Evolutionary conservation across 208 protist genomes (phyloP), one percentile per base, ranked within the genome.

Genomic region (Phytomonas sp.): DNA sequence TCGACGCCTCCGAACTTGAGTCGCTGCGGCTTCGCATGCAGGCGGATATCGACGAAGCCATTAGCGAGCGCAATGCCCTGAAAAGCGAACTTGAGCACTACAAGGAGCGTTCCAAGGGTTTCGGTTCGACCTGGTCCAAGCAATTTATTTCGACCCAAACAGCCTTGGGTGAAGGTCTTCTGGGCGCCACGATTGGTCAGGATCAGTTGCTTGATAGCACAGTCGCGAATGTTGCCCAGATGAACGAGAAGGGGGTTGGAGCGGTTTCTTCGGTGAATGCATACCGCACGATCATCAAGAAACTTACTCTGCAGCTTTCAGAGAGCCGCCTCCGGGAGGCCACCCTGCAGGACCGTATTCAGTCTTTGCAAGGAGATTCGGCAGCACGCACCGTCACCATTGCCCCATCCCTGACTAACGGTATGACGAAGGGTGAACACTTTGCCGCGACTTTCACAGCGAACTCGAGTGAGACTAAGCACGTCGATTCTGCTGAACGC

Each of bases 21-120:
- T 88, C 80, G 11, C 75, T 94, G 11, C 85, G 84, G 7, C 73
- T 94, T 32, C 78, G 77, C 9, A 91, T 94, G 80, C 89, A 92
- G 78, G 79, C 79, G 6, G 82, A 90, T 53, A 75, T 94, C 15
- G 84, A 94, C 66, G 89, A 94, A 51, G 67, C 84, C 40, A 68
- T 68, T 40, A 82, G 77, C 28, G 76, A 86, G 67, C 79, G 86
- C 59, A 77, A 82, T 36, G 77, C 81, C 29, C 61, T 91, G 37
- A 60, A 66, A 70, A 68, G 63, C 30, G 83, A 91, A 72, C 23
- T 93, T 37, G 71, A 83, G 60, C 76, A 77, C 0, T 20, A 46
- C 40, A 46, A 46, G 40, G 40, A 46, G 11, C 40, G 40, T 2
- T 46, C 40, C 13, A 46, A 46, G 40, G 40, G 40, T 46, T 46